Percentiles rank a stretch among this genome's conserved stretches.
Conservation (phyloP, 768 basidiomycete genomes). For the Rhodotorula babjevae region DNA sequence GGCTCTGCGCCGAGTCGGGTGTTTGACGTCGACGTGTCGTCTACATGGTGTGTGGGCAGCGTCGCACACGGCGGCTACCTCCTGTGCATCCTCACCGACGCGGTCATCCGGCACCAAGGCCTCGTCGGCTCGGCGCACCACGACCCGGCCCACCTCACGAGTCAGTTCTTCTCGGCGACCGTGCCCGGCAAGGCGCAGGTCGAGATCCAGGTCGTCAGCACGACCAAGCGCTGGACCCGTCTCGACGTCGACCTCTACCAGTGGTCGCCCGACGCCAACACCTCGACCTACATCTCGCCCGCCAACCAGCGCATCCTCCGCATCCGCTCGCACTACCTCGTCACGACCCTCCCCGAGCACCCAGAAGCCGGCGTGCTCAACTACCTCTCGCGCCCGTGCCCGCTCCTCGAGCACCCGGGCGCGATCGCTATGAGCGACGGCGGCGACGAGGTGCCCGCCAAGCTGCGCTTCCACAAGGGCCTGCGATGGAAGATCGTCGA, state of each 20-base stretch:
- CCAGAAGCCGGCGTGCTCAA: background rate
- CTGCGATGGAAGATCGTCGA: slow-evolving; percentile 29
- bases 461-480: slow-evolving; percentile 19
- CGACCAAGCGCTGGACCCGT: slow-evolving; percentile 27
- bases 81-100: slow-evolving; percentile 9
- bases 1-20: background rate
- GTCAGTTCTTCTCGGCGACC: slow-evolving; percentile 20
- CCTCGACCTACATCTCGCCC: background rate
- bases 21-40: background rate
- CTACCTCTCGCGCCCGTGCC: slow-evolving; percentile 19
- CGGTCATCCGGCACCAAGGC: slow-evolving; percentile 14
- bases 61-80: slow-evolving; percentile 29
- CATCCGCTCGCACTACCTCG: slow-evolving; percentile 26
- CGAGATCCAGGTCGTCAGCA: slow-evolving; percentile 18
- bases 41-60: slow-evolving; percentile 12
- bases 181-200: slow-evolving; percentile 9
- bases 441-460: slow-evolving; percentile 9
- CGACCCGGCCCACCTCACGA: slow-evolving; percentile 22
- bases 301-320: background rate
- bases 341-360: slow-evolving; percentile 2
- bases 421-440: background rate
- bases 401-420: slow-evolving; percentile 18
- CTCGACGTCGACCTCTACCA: slow-evolving; percentile 31
- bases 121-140: background rate
- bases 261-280: slow-evolving; percentile 11